phyloP scores from a whole-genome alignment of 352 stramenopile genomes.

The Phytopythium cucurbitacearum region DNA sequence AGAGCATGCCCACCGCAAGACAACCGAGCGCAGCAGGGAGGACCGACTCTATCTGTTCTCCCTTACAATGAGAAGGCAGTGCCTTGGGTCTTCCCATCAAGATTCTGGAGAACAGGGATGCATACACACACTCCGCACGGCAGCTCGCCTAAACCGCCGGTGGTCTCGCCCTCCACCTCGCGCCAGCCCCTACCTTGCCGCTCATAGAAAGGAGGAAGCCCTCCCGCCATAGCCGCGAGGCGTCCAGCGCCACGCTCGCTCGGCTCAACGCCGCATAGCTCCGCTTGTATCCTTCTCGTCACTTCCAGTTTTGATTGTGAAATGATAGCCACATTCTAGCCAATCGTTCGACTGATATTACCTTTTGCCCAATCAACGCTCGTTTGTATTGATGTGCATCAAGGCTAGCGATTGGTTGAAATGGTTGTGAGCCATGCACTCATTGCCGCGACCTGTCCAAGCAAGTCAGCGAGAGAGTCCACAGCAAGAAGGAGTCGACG shows the following conservation, averaged over 20 bases:
- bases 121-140: conserved; percentile 23
- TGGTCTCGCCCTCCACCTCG: conserved; percentile 13
- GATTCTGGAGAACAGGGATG: conserved; percentile 60
- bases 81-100: conserved; percentile 74
- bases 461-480: background rate
- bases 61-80: conserved; percentile 84
- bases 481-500: conserved; percentile 1
- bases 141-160: conserved; percentile 74
- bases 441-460: too few species aligned
- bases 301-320: conserved; percentile 48
- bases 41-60: conserved; percentile 39
- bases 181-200: background rate
- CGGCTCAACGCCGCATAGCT: conserved; percentile 12
- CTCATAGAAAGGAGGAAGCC: background rate
- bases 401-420: conserved; percentile 1
- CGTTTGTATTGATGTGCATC: background rate
- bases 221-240: background rate
- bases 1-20: too few species aligned
- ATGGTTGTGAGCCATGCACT: background rate
- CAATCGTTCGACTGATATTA: conserved; percentile 11
- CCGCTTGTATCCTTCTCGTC: conserved; percentile 34
- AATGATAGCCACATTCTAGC: conserved; percentile 11
- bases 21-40: background rate
- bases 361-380: conserved; percentile 13
- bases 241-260: conserved; percentile 4